Evolutionary conservation across 805 yeast species (phyloP), one percentile per base, ranked within the genome.

Genomic region (Lipomyces chichibuensis): DNA sequence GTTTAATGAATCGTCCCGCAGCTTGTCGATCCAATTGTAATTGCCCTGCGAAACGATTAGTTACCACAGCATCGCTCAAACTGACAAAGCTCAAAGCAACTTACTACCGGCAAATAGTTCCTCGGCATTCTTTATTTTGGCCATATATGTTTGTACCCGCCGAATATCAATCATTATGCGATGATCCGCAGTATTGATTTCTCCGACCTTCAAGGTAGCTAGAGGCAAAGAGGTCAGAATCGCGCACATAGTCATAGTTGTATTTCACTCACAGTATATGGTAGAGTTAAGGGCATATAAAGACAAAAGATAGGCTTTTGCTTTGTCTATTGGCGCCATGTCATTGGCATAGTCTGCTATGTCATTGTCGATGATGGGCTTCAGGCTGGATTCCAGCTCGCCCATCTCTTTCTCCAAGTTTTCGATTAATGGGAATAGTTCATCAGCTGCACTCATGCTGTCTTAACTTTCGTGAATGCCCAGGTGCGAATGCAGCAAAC

Each of bases 1-100:
- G 69, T 53, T 69, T 69, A 20, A 69, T 60, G n/a, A 69, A 60
- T 46, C 71, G 60, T 5, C 65, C 65, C 3, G 71, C 71, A 3
- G 70, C 71, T 20, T 20, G 29, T 29, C 54, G 49, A 57, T 69
- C 67, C 9, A 68, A 62, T 57, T 60, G 65, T 39, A 60, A 29
- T 62, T 46, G 57, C 23, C 71, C 71, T 67, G 35, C 17, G 39
- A 8, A n/a, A 8, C 39, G 23, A 43, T 43, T 17, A 43, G 49
- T 43, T 43, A 17, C 49, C 35, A 27, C 56, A 57, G 20, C 20
- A 2, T 49, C 46, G 59, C 17, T 17, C 2, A n/a, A 27, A 8
- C 35, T 29, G 46, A 14, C 29, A 43, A 23, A 46, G n/a, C 17
- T n/a, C 39, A 11, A 29, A 4, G 17, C 17, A 5, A 37, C 57